A percentile compares a stretch with the other conserved stretches of the same genome.
These are phyloP conservation scores for Beta corolliflora DNA, from an alignment of 179 eudicot genomes.

Conservation along the genomic window DNA sequence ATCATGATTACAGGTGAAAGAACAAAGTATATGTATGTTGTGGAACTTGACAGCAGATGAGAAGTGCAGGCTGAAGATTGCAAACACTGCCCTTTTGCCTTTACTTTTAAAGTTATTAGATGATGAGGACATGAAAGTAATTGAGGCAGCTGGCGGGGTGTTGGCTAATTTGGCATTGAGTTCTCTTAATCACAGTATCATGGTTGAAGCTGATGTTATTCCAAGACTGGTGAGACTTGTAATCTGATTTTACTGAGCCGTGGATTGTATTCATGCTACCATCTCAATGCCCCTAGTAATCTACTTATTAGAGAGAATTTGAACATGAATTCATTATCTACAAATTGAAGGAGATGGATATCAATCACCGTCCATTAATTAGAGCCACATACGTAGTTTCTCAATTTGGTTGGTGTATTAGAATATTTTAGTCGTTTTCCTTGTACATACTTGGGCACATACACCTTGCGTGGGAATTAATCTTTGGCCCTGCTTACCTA, in stretches of 20 bases:
- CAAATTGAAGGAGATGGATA: too few species aligned
- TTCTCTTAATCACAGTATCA: constrained; percentile 50
- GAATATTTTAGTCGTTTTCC: background rate
- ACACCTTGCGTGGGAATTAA: background rate
- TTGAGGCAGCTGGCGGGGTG: constrained; percentile 78
- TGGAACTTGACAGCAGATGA: constrained; percentile 88
- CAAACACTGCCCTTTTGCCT: constrained; percentile 58
- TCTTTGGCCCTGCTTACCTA: too few species aligned
- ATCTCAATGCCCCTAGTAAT: background rate
- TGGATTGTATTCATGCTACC: background rate
- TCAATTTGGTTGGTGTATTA: background rate
- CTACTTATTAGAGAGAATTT: background rate
- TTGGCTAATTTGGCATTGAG: constrained; percentile 72
- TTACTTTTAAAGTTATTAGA: constrained; percentile 66
- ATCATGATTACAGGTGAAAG: constrained; percentile 63
- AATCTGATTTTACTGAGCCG: constrained; percentile 12
- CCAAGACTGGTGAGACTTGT: constrained; percentile 64
- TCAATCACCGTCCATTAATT: background rate
- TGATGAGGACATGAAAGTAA: constrained; percentile 62
- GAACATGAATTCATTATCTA: background rate
- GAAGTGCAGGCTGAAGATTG: constrained; percentile 57
- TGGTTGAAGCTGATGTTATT: constrained; percentile 79
- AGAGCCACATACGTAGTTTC: background rate
- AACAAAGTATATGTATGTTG: constrained; percentile 67
- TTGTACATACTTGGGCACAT: background rate